Evolutionary conservation across 345 rosid species (phyloP).

Genomic region (Xanthoceras sorbifolium): DNA sequence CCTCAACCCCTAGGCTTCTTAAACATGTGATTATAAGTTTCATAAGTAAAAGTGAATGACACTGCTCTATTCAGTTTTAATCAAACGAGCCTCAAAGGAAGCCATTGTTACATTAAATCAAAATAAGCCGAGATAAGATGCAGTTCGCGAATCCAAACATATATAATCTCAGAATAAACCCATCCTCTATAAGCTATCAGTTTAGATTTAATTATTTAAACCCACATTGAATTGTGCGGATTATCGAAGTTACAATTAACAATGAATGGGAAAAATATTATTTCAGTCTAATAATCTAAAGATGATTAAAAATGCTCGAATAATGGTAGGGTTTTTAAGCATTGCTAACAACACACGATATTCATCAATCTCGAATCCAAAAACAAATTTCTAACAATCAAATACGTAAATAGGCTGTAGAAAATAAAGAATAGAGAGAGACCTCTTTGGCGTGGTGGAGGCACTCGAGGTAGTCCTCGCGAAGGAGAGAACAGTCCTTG

Average conservation of each 20-base stretch:
- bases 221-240: neutral
- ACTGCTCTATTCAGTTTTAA: neutral
- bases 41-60: neutral
- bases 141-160: neutral
- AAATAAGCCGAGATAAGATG: neutral
- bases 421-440: neutral
- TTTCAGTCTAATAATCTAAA: neutral
- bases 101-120: neutral
- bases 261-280: neutral
- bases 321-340: conserved; percentile 14
- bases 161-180: neutral
- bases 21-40: neutral
- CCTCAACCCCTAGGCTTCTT: neutral
- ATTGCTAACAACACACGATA: neutral
- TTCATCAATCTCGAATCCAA: neutral
- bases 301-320: neutral
- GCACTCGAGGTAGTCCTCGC: conserved; percentile 96
- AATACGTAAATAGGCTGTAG: neutral
- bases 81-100: neutral
- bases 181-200: neutral
- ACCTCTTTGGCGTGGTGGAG: conserved; percentile 99
- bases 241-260: neutral
- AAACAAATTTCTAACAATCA: neutral
- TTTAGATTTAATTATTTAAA: neutral
- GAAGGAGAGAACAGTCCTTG: conserved; percentile 86